Evolutionary conservation across 768 basidiomycete species (phyloP).

Genomic region (Leccinum obscurum): DNA sequence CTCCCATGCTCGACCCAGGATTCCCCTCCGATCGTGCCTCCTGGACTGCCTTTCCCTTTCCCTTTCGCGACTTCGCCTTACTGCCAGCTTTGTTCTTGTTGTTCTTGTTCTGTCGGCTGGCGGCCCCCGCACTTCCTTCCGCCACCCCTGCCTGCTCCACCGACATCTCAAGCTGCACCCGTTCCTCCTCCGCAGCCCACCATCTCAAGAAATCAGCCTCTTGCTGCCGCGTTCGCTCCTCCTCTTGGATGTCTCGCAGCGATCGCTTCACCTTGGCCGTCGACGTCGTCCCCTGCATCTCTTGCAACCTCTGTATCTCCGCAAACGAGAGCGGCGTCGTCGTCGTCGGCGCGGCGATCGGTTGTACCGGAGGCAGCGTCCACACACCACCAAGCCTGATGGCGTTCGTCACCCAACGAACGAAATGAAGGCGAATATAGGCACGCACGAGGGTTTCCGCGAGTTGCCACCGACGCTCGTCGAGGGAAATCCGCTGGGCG

Average conservation of each 20-base stretch:
- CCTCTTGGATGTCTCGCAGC: constrained; percentile 81
- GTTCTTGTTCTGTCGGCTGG: background rate
- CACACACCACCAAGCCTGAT: constrained; percentile 52
- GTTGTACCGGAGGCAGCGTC: constrained; percentile 55
- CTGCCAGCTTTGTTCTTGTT: constrained; percentile 6
- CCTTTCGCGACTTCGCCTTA: constrained; percentile 11
- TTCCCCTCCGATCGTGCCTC: background rate
- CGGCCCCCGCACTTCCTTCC: background rate
- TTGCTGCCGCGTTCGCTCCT: constrained; percentile 63
- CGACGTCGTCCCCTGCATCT: constrained; percentile 44
- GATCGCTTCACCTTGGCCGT: constrained; percentile 57
- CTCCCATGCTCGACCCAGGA: background rate
- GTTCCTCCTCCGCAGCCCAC: constrained; percentile 85
- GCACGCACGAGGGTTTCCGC: constrained; percentile 52
- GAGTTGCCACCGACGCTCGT: constrained; percentile 22
- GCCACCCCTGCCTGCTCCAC: background rate
- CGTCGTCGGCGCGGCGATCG: constrained; percentile 37
- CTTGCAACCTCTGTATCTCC: constrained; percentile 83
- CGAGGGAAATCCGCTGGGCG: constrained; percentile 28
- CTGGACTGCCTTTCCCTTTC: constrained; percentile 8
- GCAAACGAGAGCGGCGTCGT: constrained; percentile 56
- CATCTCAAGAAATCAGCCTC: constrained; percentile 85
- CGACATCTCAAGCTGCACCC: constrained; percentile 53
- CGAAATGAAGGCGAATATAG: background rate
- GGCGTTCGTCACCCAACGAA: background rate